These are phyloP conservation scores for Isoetes engelmannii DNA, from an alignment of 83 land plant genomes.

Conservation along the genomic window DNA sequence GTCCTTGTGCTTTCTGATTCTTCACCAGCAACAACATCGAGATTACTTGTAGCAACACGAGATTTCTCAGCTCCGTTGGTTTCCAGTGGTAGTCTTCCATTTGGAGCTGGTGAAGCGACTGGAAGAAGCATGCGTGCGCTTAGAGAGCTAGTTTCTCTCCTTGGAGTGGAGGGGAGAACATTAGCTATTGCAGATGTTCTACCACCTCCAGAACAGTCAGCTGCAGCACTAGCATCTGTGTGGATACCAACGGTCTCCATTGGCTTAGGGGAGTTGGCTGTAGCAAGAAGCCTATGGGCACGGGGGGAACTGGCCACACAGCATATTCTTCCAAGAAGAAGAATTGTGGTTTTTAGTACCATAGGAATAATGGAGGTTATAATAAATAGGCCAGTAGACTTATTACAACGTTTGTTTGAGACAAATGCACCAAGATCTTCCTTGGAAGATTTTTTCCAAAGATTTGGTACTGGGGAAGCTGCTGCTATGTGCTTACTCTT, in stretches of 20 bases:
- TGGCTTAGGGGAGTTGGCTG: constrained; percentile 35
- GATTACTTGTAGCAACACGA: constrained; percentile 57
- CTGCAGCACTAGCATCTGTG: constrained; percentile 62
- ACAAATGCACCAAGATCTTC: constrained; percentile 50
- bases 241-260: constrained; percentile 37
- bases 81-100: constrained; percentile 35
- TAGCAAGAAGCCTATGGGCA: constrained; percentile 70
- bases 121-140: constrained; percentile 63
- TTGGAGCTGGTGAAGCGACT: constrained; percentile 26
- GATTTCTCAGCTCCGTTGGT: constrained; percentile 55
- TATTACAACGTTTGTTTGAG: constrained; percentile 75
- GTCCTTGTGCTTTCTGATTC: constrained; percentile 79
- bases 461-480: constrained; percentile 91
- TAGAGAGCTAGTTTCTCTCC: constrained; percentile 56
- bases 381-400: constrained; percentile 90
- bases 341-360: constrained; percentile 69
- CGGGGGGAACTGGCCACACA: constrained; percentile 88
- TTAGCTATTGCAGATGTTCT: constrained; percentile 75
- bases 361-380: constrained; percentile 93
- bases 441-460: constrained; percentile 82
- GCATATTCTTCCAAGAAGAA: constrained; percentile 84
- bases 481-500: constrained; percentile 97
- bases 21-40: constrained; percentile 58
- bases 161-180: constrained; percentile 81
- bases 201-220: constrained; percentile 60